Evolutionary conservation across 148 eudicot genomes (phyloP).

Genomic region (Rheum nobile): DNA sequence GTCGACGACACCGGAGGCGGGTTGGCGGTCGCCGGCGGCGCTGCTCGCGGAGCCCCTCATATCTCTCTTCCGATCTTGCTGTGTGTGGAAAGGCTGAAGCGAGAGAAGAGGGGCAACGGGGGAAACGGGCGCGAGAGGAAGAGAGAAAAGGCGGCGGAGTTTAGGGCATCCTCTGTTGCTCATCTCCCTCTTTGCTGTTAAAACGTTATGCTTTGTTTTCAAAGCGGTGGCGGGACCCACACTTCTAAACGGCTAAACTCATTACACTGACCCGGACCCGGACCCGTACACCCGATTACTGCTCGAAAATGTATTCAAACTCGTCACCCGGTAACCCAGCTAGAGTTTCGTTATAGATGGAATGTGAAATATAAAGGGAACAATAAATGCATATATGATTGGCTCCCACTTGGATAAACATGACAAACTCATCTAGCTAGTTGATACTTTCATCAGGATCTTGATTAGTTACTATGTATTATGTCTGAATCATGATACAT

Average conservation of each 20-base stretch:
- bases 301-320: too few species aligned
- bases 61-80: background rate
- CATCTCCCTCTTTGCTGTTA: background rate
- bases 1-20: slow-evolving; percentile 36
- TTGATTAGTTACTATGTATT: too few species aligned
- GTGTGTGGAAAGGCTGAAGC: background rate
- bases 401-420: too few species aligned
- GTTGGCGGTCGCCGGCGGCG: slow-evolving; percentile 17
- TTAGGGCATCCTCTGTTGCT: slow-evolving; percentile 18
- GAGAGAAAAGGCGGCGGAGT: background rate
- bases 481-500: too few species aligned
- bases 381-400: too few species aligned
- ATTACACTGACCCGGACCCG: too few species aligned
- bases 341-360: too few species aligned
- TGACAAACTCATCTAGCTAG: too few species aligned
- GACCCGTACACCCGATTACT: too few species aligned
- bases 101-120: background rate
- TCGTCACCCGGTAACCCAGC: too few species aligned
- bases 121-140: background rate
- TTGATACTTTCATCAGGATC: too few species aligned
- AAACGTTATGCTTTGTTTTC: background rate
- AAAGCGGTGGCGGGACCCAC: slow-evolving; percentile 8
- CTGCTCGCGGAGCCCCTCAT: slow-evolving; percentile 39
- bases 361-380: too few species aligned
- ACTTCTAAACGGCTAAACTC: background rate